Evolutionary conservation across 306 rosid species (phyloP).

Genomic region (Cucumis melo): DNA sequence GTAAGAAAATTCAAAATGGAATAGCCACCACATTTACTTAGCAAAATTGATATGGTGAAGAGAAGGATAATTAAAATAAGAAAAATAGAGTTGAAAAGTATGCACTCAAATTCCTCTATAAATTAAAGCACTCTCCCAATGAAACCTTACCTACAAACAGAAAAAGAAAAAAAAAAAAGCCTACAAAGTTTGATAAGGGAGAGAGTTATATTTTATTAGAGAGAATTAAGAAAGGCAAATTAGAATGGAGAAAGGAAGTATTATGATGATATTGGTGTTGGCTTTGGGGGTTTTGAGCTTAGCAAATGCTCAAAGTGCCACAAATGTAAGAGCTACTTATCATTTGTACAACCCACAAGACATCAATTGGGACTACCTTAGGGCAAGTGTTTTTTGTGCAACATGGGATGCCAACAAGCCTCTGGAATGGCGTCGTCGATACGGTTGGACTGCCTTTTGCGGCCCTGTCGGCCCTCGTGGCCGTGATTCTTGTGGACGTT

Average conservation of each 20-base stretch:
- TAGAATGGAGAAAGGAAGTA: neutral
- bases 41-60: neutral
- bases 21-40: neutral
- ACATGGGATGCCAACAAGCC: constrained; percentile 10
- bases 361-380: constrained; percentile 16
- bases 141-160: neutral
- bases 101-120: neutral
- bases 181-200: neutral
- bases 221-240: neutral
- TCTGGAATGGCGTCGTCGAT: constrained; percentile 41
- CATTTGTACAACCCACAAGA: constrained; percentile 22
- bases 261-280: neutral
- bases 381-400: constrained; percentile 5
- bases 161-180: neutral
- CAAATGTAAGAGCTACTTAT: constrained; percentile 11
- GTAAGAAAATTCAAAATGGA: neutral
- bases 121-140: neutral
- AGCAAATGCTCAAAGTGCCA: constrained; percentile 1
- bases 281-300: neutral
- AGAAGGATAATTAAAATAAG: too few species aligned
- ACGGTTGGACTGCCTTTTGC: constrained; percentile 52
- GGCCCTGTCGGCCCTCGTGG: constrained; percentile 43
- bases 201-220: neutral
- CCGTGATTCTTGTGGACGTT: constrained; percentile 31
- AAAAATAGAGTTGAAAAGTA: neutral